Evolutionary conservation across 2,329 filamentous ascomycete genomes (phyloP).

Genomic region (Aspergillus sp.): DNA sequence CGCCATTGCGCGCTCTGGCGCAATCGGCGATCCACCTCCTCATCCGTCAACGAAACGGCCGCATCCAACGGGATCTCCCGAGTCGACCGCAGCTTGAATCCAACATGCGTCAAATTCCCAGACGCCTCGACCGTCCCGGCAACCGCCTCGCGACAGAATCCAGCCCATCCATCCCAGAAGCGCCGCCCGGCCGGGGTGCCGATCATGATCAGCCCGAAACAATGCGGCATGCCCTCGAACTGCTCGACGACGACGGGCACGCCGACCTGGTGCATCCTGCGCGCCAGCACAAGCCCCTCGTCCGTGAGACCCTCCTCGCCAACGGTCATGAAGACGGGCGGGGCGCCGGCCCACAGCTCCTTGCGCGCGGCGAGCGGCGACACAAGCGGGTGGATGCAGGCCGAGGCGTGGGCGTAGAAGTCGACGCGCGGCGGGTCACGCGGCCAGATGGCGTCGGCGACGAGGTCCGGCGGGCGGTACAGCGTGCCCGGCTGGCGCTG

Average conservation of each 20-base stretch:
- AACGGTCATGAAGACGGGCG: constrained; percentile 41
- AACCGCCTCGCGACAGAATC: constrained; percentile 48
- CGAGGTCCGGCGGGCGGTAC: constrained; percentile 27
- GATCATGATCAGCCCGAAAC: constrained; percentile 58
- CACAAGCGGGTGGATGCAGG: constrained; percentile 40
- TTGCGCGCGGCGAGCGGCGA: constrained; percentile 37
- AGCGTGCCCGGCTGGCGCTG: constrained; percentile 11
- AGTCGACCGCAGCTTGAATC: constrained; percentile 25
- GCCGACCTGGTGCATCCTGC: constrained; percentile 39
- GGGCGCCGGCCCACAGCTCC: constrained; percentile 41
- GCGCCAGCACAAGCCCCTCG: constrained; percentile 39
- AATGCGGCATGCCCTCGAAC: constrained; percentile 49
- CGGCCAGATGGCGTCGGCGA: constrained; percentile 41
- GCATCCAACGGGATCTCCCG: constrained; percentile 34
- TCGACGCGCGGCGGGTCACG: constrained; percentile 42
- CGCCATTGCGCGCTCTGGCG: constrained; percentile 29
- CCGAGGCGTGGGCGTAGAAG: constrained; percentile 39
- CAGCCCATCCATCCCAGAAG: constrained; percentile 57
- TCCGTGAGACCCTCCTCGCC: constrained; percentile 45
- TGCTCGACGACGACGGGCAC: constrained; percentile 38
- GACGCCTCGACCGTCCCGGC: constrained; percentile 25
- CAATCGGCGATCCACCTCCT: constrained; percentile 34
- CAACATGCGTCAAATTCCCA: constrained; percentile 33
- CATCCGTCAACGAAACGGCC: constrained; percentile 33
- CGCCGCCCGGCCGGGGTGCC: constrained; percentile 46